phyloP scores from a whole-genome alignment of 768 basidiomycete genomes.

The Hypholoma sublateritium region DNA sequence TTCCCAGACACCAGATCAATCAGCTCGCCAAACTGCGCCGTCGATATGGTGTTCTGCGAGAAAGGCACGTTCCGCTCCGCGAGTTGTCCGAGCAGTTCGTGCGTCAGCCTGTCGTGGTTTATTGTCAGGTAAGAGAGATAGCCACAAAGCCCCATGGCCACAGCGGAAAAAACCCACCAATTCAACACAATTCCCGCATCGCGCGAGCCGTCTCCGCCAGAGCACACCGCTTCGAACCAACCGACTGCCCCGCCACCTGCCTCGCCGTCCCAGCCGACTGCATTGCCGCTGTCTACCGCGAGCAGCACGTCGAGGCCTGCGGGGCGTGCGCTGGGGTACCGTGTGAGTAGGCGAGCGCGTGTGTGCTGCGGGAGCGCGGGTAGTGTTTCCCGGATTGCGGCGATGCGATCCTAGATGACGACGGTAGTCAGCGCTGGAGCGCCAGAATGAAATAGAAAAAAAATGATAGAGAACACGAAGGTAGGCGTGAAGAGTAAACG shows the following conservation, averaged over 20 bases:
- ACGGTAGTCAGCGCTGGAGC: background rate
- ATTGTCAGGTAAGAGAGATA: background rate
- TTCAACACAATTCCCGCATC: conserved; percentile 77
- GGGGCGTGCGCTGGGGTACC: conserved; percentile 45
- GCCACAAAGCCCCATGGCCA: background rate
- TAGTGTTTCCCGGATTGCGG: conserved; percentile 47
- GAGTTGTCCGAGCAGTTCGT: conserved; percentile 84
- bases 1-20: conserved; percentile 71
- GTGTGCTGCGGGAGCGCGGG: conserved; percentile 78
- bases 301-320: conserved; percentile 78
- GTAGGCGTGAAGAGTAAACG: background rate
- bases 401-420: conserved; percentile 62
- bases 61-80: conserved; percentile 53
- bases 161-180: conserved; percentile 50
- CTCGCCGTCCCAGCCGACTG: conserved; percentile 64
- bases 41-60: conserved; percentile 59
- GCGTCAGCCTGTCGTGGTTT: conserved; percentile 58
- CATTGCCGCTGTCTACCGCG: conserved; percentile 63
- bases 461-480: too few relatives aligned
- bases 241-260: conserved; percentile 51
- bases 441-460: too few relatives aligned
- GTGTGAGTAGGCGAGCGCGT: conserved; percentile 51
- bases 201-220: conserved; percentile 27
- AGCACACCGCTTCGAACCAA: conserved; percentile 78
- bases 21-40: conserved; percentile 69